Conservation (phyloP, 306 rosid genomes). For the Inga leiocalycina region DNA sequence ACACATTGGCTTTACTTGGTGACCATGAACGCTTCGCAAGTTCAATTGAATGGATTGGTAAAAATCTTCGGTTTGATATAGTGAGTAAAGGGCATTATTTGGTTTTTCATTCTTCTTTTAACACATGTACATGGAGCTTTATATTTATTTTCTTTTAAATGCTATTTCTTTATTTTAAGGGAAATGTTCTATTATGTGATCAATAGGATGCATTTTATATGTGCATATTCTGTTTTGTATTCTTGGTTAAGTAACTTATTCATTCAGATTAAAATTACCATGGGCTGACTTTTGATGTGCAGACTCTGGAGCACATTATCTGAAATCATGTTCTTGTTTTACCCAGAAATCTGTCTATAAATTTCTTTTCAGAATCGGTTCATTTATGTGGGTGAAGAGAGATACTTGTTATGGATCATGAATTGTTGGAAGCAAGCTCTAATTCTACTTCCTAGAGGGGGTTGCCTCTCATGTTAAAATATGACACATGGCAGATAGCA, state of each 20-base stretch:
- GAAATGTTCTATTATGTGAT: neutral
- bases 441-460: neutral
- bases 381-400: neutral
- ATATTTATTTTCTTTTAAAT: neutral
- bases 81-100: conserved; percentile 60
- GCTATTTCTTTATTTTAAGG: neutral
- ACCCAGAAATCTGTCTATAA: neutral
- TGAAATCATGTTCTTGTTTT: neutral
- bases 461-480: neutral
- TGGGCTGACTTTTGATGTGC: neutral
- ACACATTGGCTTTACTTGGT: conserved; percentile 89
- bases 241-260: neutral
- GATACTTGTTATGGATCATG: neutral
- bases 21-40: conserved; percentile 66
- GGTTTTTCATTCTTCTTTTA: neutral
- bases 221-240: neutral
- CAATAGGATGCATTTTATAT: neutral
- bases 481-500: neutral
- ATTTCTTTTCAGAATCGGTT: neutral
- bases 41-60: conserved; percentile 97
- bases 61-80: conserved; percentile 90
- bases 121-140: neutral
- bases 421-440: neutral
- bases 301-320: neutral
- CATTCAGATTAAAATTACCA: neutral